These are phyloP conservation scores for Plantago major DNA, from an alignment of 257 asterid genomes.

Conservation along the genomic window DNA sequence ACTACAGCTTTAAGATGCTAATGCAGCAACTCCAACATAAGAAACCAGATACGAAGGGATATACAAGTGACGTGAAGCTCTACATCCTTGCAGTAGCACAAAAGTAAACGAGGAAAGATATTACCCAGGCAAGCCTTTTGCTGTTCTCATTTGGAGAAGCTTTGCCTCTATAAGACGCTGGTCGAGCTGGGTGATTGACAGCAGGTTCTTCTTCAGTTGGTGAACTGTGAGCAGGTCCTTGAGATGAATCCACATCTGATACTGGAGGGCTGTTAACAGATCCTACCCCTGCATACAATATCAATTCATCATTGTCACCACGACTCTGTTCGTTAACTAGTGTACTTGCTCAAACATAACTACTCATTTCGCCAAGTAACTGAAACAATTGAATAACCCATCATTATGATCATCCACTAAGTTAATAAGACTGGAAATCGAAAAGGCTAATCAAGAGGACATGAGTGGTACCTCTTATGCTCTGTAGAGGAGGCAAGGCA, in stretches of 20 bases:
- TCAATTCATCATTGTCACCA: no score
- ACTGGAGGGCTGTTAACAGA: conserved; percentile 30
- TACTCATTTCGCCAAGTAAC: background rate
- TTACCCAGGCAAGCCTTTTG: background rate
- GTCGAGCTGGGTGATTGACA: conserved; percentile 20
- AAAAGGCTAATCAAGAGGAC: background rate
- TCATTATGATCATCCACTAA: background rate
- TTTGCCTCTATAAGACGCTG: conserved; percentile 12
- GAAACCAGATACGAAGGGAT: conserved; percentile 17
- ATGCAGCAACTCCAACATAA: conserved; percentile 3
- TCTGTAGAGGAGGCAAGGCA: conserved; percentile 61
- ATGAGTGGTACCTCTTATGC: conserved; percentile 42
- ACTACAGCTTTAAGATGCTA: background rate
- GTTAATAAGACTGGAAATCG: background rate
- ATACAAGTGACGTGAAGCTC: conserved; percentile 7
- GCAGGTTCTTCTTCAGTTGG: conserved; percentile 23
- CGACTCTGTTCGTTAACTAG: no score
- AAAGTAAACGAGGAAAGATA: no score
- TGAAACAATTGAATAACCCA: background rate
- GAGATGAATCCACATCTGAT: conserved; percentile 21
- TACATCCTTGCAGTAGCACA: no score
- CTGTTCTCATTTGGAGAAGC: conserved; percentile 13
- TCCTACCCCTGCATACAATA: conserved; percentile 25
- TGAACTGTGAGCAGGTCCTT: conserved; percentile 22
- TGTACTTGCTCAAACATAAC: background rate